Base-by-base conservation (phyloP, 345 rosid genomes). In the Gossypium stocksii region DNA sequence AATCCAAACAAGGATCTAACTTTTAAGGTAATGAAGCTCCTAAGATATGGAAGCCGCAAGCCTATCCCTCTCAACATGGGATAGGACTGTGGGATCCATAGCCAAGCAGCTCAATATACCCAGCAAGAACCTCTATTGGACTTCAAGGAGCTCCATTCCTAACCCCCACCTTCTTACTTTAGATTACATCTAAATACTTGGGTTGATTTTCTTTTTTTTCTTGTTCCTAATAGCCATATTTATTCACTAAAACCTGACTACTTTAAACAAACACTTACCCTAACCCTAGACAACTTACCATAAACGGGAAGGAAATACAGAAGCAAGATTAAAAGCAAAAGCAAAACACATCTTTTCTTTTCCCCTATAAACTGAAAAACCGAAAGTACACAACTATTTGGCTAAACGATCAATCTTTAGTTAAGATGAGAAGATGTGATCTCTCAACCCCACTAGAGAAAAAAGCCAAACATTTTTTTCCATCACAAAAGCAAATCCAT, bases 1-100 rank as follows among this genome's bases (percentile, higher is more conserved):
- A 92, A 89, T 92, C 97, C 97, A 93, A 93, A 89, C 70, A 85
- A 85, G 85, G 89, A 85, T 83, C 81, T 43, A 79, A 82, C 82
- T 54, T 41, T 0, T 0, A 53, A 77, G 81, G 85, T 38, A 78
- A 82, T 85, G 76, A 72, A 87, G 93, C 98, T 91, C 94, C 97
- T 81, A 84, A 85, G 84, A 86, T 93, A 93, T 88, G 98, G 86
- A 93, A 87, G 88, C 98, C 98, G 77, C 88, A 88, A 68, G 75
- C 87, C 97, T 77, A 83, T 46, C 86, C 90, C 58, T n/a, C n/a
- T 0, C 0, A 5, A 2, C 0, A n/a, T 57, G 61, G 74, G 81
- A 79, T 85, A 87, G 89, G 85, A 78, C 82, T 89, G 81, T 84
- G 97, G 94, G 84, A 89, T 91, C 85, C 97, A 91, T 91, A 91